Percentiles rank a stretch among this genome's conserved stretches.
Conservation (phyloP, 2,329 filamentous ascomycete species). For the Xylariaceae sp. region DNA sequence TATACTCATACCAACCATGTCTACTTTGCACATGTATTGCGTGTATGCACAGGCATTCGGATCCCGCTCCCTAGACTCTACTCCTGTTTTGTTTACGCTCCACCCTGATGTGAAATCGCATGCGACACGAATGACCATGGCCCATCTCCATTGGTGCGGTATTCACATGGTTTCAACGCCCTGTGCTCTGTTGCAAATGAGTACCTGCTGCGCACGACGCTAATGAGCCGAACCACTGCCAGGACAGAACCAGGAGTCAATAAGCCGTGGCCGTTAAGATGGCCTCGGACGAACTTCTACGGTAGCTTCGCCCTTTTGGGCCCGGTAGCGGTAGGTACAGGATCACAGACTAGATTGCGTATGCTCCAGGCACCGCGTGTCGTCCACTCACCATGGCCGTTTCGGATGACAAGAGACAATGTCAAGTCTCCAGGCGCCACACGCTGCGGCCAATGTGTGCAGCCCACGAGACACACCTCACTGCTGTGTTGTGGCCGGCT, state of each 20-base stretch:
- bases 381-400: conserved; percentile 21
- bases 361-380: conserved; percentile 5
- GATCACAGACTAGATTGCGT: not conserved
- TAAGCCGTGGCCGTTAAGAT: not conserved
- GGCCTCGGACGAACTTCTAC: conserved; percentile 20
- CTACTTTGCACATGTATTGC: not conserved
- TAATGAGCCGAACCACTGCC: conserved; percentile 18
- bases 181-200: conserved; percentile 2
- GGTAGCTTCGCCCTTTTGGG: conserved; percentile 5
- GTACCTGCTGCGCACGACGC: conserved; percentile 4
- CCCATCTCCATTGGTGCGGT: not conserved
- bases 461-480: conserved; percentile 40
- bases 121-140: conserved; percentile 6
- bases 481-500: conserved; percentile 37
- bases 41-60: not conserved
- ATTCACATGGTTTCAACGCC: not conserved
- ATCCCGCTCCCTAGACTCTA: conserved; percentile 2
- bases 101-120: conserved; percentile 8
- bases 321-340: not conserved
- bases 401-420: conserved; percentile 31
- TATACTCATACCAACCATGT: not conserved
- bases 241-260: not conserved
- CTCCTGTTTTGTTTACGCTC: not conserved
- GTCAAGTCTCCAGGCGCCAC: conserved; percentile 25
- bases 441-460: conserved; percentile 34